phyloP scores from a whole-genome alignment of 192 early-diverging fungal species.

The Coemansia sp. region DNA sequence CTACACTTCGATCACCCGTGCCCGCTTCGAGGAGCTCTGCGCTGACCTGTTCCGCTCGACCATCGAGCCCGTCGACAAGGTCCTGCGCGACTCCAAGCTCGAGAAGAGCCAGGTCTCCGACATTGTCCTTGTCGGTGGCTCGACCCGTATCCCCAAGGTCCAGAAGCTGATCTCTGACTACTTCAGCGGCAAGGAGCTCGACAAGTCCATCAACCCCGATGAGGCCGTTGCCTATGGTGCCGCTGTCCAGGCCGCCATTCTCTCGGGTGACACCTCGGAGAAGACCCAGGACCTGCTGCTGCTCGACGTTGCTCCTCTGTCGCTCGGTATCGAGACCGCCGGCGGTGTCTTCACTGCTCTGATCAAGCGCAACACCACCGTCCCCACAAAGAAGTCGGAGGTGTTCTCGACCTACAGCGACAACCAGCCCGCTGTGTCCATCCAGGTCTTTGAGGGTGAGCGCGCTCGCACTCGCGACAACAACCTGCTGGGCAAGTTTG shows the following conservation, averaged over 20 bases:
- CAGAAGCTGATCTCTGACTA: constrained; percentile 97
- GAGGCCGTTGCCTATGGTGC: constrained; percentile 99
- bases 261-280: constrained; percentile 94
- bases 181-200: constrained; percentile 99
- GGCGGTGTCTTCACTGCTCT: constrained; percentile 98
- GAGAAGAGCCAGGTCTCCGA: constrained; percentile 89
- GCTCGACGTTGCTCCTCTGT: constrained; percentile 94
- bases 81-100: constrained; percentile 93
- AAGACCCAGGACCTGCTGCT: constrained; percentile 94
- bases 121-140: constrained; percentile 97
- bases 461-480: constrained; percentile 97
- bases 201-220: constrained; percentile 99
- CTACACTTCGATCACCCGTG: constrained; percentile 97
- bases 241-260: constrained; percentile 96
- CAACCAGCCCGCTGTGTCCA: constrained; percentile 97
- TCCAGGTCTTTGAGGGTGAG: constrained; percentile 98
- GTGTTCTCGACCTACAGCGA: constrained; percentile 97
- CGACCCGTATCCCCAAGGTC: constrained; percentile 99
- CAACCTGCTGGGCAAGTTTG: constrained; percentile 98
- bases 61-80: constrained; percentile 95
- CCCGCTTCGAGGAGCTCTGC: constrained; percentile 99
- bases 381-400: constrained; percentile 98
- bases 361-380: constrained; percentile 97
- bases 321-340: constrained; percentile 97
- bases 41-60: constrained; percentile 94